Evolutionary conservation across 2,329 filamentous ascomycete genomes (phyloP).

Genomic region (Aspergillus ibericus): DNA sequence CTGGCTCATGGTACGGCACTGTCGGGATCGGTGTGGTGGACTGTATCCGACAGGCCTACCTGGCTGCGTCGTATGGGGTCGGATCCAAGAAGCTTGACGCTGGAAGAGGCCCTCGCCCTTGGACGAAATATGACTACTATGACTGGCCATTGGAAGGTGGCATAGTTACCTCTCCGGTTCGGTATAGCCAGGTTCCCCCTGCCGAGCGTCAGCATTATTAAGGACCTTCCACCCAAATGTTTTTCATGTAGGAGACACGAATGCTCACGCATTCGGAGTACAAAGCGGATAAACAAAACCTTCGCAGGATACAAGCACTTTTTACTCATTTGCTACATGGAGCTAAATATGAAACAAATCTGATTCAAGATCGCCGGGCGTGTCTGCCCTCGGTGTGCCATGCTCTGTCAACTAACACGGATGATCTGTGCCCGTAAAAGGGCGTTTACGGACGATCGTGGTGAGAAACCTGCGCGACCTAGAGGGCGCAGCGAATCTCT

Average conservation of each 20-base stretch:
- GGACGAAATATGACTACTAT: slow-evolving; percentile 22
- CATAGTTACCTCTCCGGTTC: slow-evolving; percentile 29
- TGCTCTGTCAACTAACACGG: neutral
- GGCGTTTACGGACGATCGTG: neutral
- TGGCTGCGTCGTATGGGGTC: slow-evolving; percentile 49
- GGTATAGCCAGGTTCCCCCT: slow-evolving; percentile 11
- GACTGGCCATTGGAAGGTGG: slow-evolving; percentile 34
- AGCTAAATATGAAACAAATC: neutral
- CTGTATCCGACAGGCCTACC: slow-evolving; percentile 57
- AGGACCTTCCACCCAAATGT: neutral
- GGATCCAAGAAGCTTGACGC: slow-evolving; percentile 30
- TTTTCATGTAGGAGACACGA: neutral
- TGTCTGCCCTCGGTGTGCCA: neutral
- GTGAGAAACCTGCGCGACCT: neutral
- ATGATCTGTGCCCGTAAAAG: neutral
- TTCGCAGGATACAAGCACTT: neutral
- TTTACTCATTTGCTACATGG: neutral
- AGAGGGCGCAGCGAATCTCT: neutral
- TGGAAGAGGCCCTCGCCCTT: slow-evolving; percentile 12
- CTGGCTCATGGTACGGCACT: slow-evolving; percentile 51
- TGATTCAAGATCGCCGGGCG: neutral
- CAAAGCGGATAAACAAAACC: no score
- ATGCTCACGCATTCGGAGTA: no score
- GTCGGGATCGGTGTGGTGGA: slow-evolving; percentile 53
- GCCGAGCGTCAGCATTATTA: slow-evolving; percentile 15